phyloP scores from a whole-genome alignment of 148 eudicot species.

The Camellia sinensis region DNA sequence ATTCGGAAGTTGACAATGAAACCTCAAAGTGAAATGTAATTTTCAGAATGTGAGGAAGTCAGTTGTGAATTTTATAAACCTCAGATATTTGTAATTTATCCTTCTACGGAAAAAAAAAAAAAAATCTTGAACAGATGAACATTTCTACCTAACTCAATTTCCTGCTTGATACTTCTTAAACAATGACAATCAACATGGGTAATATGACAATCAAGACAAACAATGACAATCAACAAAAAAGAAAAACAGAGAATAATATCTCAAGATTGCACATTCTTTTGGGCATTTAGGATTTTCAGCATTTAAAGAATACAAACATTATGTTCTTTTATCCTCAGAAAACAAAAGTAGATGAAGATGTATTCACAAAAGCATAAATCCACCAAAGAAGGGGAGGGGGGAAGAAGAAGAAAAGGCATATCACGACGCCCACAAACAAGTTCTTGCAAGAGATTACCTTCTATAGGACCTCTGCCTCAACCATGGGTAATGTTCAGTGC shows the following conservation, averaged over 20 bases:
- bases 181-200: background rate
- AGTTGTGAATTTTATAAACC: too few species aligned
- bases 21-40: too few species aligned
- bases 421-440: background rate
- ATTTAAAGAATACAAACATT: background rate
- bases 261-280: conserved; percentile 1
- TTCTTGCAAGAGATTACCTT: conserved; percentile 13
- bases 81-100: too few species aligned
- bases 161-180: background rate
- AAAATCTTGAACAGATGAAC: too few species aligned
- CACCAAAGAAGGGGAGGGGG: background rate
- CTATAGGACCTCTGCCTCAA: background rate
- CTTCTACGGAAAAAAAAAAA: too few species aligned
- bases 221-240: background rate
- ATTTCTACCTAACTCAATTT: too few species aligned
- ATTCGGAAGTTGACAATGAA: too few species aligned
- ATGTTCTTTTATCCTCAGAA: background rate
- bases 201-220: background rate
- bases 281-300: background rate
- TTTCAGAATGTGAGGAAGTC: too few species aligned
- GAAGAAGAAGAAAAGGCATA: background rate
- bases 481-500: conserved; percentile 20
- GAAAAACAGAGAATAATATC: background rate
- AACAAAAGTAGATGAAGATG: background rate
- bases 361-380: background rate